phyloP scores from a whole-genome alignment of 345 rosid species.

The Salix suchowensis region DNA sequence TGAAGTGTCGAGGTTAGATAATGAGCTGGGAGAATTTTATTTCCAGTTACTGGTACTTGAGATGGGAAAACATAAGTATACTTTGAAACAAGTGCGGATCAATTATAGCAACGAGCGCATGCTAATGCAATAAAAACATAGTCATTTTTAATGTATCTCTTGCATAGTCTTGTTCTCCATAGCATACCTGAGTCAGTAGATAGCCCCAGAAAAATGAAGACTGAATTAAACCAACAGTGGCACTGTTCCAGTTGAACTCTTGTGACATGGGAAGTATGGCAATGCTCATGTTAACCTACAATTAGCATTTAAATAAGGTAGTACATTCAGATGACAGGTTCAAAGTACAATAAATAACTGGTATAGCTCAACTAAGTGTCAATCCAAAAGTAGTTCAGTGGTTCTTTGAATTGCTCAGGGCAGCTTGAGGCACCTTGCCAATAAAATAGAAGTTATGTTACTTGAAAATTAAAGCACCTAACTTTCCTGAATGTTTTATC shows the following conservation, averaged over 20 bases:
- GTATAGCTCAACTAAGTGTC: neutral
- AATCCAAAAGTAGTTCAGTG: neutral
- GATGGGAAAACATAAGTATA: neutral
- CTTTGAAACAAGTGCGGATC: neutral
- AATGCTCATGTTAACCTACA: constrained; percentile 97
- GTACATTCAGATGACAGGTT: constrained; percentile 1
- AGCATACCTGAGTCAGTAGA: constrained; percentile 80
- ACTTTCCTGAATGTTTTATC: neutral
- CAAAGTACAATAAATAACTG: neutral
- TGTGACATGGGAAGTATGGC: constrained; percentile 96
- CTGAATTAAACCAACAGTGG: constrained; percentile 94
- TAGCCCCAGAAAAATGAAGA: constrained; percentile 99
- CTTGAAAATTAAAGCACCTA: neutral
- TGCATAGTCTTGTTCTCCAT: neutral
- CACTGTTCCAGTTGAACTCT: constrained; percentile 91
- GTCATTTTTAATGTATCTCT: neutral
- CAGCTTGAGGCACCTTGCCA: neutral
- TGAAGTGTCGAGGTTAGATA: constrained; percentile 15
- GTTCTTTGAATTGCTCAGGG: neutral
- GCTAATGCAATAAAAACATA: neutral
- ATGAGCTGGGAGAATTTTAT: neutral
- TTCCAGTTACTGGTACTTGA: neutral
- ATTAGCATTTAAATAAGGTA: constrained; percentile 14
- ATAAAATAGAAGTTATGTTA: neutral
- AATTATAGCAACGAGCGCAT: neutral